Conservation (phyloP, 805 yeast species). For the Lipomyces yamadae region DNA sequence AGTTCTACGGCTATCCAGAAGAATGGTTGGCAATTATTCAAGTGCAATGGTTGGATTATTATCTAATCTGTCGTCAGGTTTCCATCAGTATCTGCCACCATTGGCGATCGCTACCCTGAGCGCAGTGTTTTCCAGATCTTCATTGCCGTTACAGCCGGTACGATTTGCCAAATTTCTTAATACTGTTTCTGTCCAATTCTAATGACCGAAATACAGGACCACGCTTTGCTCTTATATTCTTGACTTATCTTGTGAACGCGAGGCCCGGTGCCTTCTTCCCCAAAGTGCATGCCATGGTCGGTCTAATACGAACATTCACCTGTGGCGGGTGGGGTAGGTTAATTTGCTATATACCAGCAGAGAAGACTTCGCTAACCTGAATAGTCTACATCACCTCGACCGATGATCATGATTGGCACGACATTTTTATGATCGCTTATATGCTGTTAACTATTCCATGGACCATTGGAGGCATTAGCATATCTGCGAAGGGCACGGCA, state of each 20-base stretch:
- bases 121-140: constrained; percentile 87
- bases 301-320: constrained; percentile 86
- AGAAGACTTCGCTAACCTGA: neutral
- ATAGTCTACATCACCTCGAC: constrained; percentile 89
- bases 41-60: neutral
- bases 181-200: constrained; percentile 57
- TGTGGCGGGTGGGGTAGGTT: constrained; percentile 87
- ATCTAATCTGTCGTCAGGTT: constrained; percentile 48
- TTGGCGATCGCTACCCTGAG: constrained; percentile 97
- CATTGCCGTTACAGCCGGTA: constrained; percentile 88
- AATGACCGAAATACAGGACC: constrained; percentile 44
- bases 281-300: constrained; percentile 51
- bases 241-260: constrained; percentile 27
- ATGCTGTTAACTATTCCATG: constrained; percentile 90
- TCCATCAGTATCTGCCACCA: constrained; percentile 95
- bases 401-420: constrained; percentile 96
- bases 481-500: constrained; percentile 55
- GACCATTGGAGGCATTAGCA: constrained; percentile 65
- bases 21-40: constrained; percentile 65
- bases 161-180: neutral
- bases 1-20: constrained; percentile 88
- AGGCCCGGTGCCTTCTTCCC: constrained; percentile 48
- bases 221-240: constrained; percentile 31
- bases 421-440: constrained; percentile 91
- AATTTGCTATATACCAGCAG: neutral